Base-by-base conservation (phyloP, 495 filamentous ascomycete species). In the Talaromyces proteolyticus region DNA sequence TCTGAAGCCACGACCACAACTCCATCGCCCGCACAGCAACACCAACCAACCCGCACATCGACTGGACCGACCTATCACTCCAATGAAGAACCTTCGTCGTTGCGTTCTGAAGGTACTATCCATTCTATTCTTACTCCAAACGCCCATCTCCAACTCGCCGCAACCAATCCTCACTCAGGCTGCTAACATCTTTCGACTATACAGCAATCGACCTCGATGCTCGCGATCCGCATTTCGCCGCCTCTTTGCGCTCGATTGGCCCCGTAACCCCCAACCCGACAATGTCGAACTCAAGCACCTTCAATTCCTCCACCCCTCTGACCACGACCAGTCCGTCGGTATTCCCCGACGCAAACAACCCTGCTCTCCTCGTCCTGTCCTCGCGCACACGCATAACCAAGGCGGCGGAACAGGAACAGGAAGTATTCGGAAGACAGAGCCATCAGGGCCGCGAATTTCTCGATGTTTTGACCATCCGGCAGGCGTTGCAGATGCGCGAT, bases 181-280 rank as follows among this genome's bases (percentile, higher is more conserved):
- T n/a, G n/a, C n/a, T n/a, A n/a, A n/a, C n/a, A n/a, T n/a, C n/a
- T n/a, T n/a, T n/a, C n/a, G n/a, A n/a, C n/a, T n/a, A n/a, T n/a
- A n/a, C 52, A 85, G 81, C 79, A n/a, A 80, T 86, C 51, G 76
- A 84, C 58, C 68, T 81, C 51, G 85, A 87, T 56, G 78, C 76
- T 52, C 74, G 72, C n/a, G 82, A 86, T 55, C 82, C 82, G 2
- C 66, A 78, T 61, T 85, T 81, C 64, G 79, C 77, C 44, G 73
- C 72, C 54, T 80, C 79, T 44, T 77, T 87, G 49, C 77, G 76
- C 57, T 63, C 66, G 37, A 72, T 89, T 54, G 85, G 85, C 49
- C 76, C 85, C 49, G 84, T 87, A 17, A 72, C 75, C 44, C 82
- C 84, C 16, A 68, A 68, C 49, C 81, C 81, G 8, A 80, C 77